Percentiles rank a stretch among this genome's conserved stretches.
Evolutionary conservation across 2,329 filamentous ascomycete genomes (phyloP).

Genomic region (Ceratocystis albifundus): DNA sequence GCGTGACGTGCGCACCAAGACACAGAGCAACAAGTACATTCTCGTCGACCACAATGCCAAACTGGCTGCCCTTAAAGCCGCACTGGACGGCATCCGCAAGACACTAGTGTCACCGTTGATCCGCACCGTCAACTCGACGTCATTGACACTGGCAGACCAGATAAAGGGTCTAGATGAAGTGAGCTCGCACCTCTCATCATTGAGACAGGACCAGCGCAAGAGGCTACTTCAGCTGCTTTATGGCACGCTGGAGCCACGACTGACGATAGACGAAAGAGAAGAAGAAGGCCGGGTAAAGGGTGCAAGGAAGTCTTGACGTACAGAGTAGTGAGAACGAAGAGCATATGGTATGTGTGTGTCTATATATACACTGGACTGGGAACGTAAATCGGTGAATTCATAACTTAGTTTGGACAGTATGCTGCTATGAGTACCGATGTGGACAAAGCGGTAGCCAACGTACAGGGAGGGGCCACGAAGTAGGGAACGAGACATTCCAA

Average conservation of each 20-base stretch:
- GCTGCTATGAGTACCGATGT: too few species aligned
- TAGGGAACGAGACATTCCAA: too few species aligned
- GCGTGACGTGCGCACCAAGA: conserved; percentile 65
- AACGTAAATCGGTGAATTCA: too few species aligned
- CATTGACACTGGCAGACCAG: conserved; percentile 68
- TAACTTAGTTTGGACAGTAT: too few species aligned
- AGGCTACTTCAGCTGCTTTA: conserved; percentile 74
- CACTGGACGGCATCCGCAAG: conserved; percentile 69
- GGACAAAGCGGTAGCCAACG: too few species aligned
- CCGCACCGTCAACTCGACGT: conserved; percentile 44
- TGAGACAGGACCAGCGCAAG: conserved; percentile 68
- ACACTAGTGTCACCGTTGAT: conserved; percentile 80
- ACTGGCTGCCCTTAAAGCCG: conserved; percentile 71
- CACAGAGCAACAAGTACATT: conserved; percentile 75
- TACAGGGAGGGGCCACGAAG: too few species aligned
- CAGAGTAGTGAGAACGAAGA: too few species aligned
- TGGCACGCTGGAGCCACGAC: conserved; percentile 35
- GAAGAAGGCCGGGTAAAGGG: background rate
- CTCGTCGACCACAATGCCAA: conserved; percentile 78
- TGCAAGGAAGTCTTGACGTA: background rate
- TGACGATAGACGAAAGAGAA: conserved; percentile 29
- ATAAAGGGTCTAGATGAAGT: conserved; percentile 71
- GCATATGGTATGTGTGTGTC: too few species aligned
- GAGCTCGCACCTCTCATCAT: conserved; percentile 61
- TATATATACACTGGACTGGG: too few species aligned